These are phyloP conservation scores for Linum lewisii DNA, from an alignment of 345 rosid genomes.

Conservation along the genomic window DNA sequence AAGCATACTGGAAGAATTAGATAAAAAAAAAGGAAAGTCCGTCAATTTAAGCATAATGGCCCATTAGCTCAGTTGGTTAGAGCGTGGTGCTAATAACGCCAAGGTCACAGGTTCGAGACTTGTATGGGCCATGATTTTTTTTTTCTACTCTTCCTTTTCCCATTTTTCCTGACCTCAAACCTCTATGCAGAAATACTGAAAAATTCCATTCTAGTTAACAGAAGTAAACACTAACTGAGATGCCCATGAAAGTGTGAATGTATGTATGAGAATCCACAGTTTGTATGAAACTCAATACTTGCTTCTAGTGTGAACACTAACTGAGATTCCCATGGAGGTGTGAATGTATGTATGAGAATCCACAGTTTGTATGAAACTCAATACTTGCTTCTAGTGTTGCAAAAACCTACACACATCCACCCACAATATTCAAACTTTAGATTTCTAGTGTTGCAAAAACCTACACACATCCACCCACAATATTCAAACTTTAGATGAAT, in stretches of 20 bases:
- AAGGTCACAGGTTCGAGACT: background rate
- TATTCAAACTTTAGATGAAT: too few species aligned
- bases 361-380: conserved; percentile 88
- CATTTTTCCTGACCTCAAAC: too few species aligned
- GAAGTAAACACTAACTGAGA: conserved; percentile 45
- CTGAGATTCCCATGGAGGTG: conserved; percentile 81
- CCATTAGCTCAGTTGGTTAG: background rate
- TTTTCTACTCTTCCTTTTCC: too few species aligned
- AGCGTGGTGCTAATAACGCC: background rate
- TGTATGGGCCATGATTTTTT: background rate
- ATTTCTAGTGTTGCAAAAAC: conserved; percentile 88
- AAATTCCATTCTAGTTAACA: conserved; percentile 5
- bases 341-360: conserved; percentile 79
- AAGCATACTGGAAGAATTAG: conserved; percentile 7
- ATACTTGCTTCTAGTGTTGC: conserved; percentile 89
- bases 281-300: conserved; percentile 84
- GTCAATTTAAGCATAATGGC: background rate
- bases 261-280: conserved; percentile 79
- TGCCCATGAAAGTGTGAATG: conserved; percentile 77
- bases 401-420: conserved; percentile 42
- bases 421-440: conserved; percentile 4
- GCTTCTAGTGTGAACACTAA: conserved; percentile 65
- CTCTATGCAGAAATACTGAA: too few species aligned
- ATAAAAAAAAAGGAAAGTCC: background rate
- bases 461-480: conserved; percentile 23